Evolutionary conservation across 2,329 filamentous ascomycete genomes (phyloP), one percentile per base, ranked within the genome.

Genomic region (Colletotrichum simmondsii): DNA sequence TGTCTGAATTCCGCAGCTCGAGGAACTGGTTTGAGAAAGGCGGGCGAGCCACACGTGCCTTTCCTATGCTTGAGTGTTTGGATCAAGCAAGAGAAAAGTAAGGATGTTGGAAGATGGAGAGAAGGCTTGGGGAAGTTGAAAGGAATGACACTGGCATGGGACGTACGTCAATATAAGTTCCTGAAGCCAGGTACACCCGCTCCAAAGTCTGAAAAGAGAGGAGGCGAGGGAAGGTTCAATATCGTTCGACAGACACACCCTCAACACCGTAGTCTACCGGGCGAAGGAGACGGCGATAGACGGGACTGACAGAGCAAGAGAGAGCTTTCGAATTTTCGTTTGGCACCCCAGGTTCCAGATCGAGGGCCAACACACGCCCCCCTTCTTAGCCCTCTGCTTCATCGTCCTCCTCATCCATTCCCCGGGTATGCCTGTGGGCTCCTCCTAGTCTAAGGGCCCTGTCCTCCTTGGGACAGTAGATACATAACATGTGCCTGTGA

Each of bases 131-230:
- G 12, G 60, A 52, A 35, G 19, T 28, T 61, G 60, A 62, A 32
- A 69, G 61, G 54, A 57, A 60, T 61, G 71, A 58, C 32, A 62
- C 71, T 73, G 71, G 71, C 49, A 73, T 73, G 71, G 71, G 71
- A 26, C 57, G 71, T 73, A 71, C 71, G 71, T 73, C 71, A 73
- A 73, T 73, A 73, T 73, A 73, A 73, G 71, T 73, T 73, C 71
- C 67, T 73, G 32, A 65, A 65, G 54, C 65, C 71, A 73, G 71
- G 71, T 53, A 73, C 71, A 73, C 67, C 71, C 71, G 71, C 60
- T 60, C n/a, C 57, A 57, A 60, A 60, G 46, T 60, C 28, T 61
- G 66, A 28, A 49, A 56, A 28, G 52, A 61, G 35, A 58, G 59
- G 54, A 65, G 71, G 67, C 66, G 67, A 73, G 60, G 66, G 66